Conservation (phyloP, 1,284 basidiomycete species). For the Sanghuangporus sanghuang region DNA sequence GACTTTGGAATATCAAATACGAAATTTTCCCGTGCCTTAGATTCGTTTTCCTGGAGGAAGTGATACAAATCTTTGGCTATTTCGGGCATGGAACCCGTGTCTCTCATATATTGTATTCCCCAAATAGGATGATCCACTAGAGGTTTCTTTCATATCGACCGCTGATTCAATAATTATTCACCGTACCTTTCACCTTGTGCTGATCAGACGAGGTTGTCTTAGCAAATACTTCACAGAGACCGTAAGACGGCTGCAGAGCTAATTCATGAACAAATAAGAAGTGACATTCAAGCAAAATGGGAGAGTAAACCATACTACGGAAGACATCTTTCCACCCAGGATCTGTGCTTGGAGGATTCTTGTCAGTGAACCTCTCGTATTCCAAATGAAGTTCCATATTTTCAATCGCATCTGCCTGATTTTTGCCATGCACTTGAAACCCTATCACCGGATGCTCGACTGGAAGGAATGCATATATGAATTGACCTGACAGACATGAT, state of each 20-base stretch:
- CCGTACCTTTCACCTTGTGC: neutral
- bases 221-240: neutral
- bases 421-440: neutral
- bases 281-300: no score
- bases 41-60: neutral
- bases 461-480: neutral
- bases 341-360: no score
- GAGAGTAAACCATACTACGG: no score
- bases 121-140: neutral
- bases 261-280: neutral
- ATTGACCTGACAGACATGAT: neutral
- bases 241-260: neutral
- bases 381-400: neutral
- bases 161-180: no score
- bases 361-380: no score
- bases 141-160: neutral
- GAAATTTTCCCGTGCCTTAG: neutral
- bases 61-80: neutral
- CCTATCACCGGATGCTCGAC: neutral
- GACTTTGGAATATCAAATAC: neutral
- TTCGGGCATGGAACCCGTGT: neutral
- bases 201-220: neutral
- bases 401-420: neutral
- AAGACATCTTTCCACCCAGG: no score
- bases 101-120: neutral